phyloP scores from a whole-genome alignment of 176 grass and related monocot species.

The Carex scoparia region DNA sequence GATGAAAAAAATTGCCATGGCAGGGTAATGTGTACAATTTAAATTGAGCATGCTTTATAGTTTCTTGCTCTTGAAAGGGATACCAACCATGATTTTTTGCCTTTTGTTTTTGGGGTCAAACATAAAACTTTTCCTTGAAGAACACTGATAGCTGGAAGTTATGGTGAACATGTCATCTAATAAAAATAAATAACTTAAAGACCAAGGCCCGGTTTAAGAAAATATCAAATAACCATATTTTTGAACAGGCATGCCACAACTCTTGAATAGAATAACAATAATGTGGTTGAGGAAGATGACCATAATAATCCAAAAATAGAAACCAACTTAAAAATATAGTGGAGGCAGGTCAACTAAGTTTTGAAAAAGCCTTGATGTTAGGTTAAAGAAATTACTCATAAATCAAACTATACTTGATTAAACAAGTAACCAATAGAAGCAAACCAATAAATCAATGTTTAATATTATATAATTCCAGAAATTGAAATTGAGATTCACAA shows the following conservation, averaged over 20 bases:
- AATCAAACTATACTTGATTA: neutral
- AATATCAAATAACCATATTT: neutral
- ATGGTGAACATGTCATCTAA: neutral
- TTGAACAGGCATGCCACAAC: neutral
- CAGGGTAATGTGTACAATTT: neutral
- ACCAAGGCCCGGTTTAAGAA: neutral
- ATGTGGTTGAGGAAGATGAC: neutral
- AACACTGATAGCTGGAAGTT: conserved; percentile 3
- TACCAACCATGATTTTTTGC: neutral
- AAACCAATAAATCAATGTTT: neutral
- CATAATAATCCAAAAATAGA: neutral
- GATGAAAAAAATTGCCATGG: neutral
- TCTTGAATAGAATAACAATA: conserved; percentile 7
- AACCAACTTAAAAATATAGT: neutral
- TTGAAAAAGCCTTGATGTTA: conserved; percentile 6
- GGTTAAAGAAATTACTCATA: conserved; percentile 7
- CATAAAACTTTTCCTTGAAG: neutral
- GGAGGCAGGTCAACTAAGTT: conserved; percentile 23
- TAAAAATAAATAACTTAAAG: neutral
- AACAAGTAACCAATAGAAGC: neutral
- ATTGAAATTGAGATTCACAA: neutral
- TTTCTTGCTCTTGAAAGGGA: neutral
- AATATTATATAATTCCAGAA: neutral
- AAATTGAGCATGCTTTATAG: neutral
- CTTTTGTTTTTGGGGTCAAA: neutral